Conservation (phyloP, 805 yeast genomes). For the Priceomyces carsonii region DNA sequence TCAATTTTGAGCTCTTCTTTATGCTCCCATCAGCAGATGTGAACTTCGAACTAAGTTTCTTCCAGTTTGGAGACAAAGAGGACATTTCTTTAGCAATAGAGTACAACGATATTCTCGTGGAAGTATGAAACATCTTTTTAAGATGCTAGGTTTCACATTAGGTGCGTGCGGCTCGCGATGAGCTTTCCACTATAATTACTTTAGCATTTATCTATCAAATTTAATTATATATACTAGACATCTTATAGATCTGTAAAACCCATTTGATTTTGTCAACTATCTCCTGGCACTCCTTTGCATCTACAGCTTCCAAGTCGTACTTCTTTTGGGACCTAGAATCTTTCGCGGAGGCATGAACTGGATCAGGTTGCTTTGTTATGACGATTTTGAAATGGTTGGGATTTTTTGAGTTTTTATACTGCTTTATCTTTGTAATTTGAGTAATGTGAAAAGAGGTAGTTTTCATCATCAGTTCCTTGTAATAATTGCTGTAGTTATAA, state of each 20-base stretch:
- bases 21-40: too few relatives aligned
- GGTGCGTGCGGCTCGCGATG: too few relatives aligned
- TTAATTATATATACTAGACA: constrained; percentile 16
- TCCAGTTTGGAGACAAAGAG: constrained; percentile 26
- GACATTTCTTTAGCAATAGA: constrained; percentile 7
- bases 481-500: constrained; percentile 39
- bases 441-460: constrained; percentile 85
- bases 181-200: too few relatives aligned
- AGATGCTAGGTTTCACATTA: too few relatives aligned
- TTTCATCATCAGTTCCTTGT: constrained; percentile 71
- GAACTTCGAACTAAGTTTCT: constrained; percentile 16
- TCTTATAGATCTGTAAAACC: constrained; percentile 55
- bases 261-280: constrained; percentile 71
- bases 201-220: too few relatives aligned
- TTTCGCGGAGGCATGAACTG: constrained; percentile 25
- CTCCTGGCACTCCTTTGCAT: constrained; percentile 61
- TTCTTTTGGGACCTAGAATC: constrained; percentile 72
- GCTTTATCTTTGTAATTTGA: constrained; percentile 74
- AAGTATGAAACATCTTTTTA: too few relatives aligned
- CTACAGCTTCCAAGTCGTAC: constrained; percentile 81
- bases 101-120: not conserved
- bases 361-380: constrained; percentile 41
- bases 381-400: constrained; percentile 82
- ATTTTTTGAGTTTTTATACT: constrained; percentile 59
- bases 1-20: constrained; percentile 12